Conservation (phyloP, 441 rosid genomes). For the Eugenia klotzschiana region DNA sequence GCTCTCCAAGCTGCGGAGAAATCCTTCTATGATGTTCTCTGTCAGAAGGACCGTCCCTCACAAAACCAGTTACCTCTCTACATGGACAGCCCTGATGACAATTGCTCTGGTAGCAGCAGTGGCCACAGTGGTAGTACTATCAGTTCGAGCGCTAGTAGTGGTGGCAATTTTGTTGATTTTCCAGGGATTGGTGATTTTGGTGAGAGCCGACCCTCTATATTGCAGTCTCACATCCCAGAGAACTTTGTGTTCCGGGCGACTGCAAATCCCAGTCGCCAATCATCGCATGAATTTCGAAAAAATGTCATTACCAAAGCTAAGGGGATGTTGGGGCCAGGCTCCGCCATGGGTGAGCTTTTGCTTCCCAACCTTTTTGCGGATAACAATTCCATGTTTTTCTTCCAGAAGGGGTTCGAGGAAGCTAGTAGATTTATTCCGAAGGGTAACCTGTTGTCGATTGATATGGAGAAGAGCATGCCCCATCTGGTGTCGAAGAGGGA, state of each 20-base stretch:
- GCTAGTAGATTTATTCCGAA: not conserved
- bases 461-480: not conserved
- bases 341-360: not conserved
- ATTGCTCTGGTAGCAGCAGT: not conserved
- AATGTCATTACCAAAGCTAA: not conserved
- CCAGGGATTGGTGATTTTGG: not conserved
- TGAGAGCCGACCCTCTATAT: not conserved
- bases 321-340: not conserved
- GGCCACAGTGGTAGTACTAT: not conserved
- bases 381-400: not conserved
- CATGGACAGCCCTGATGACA: not conserved
- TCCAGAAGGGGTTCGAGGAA: conserved; percentile 1
- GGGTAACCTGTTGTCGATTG: not conserved
- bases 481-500: not conserved
- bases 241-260: not conserved
- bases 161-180: not conserved
- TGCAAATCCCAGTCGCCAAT: not conserved
- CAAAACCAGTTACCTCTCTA: not conserved
- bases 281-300: not conserved
- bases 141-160: not conserved
- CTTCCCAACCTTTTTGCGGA: not conserved
- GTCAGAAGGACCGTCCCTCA: not conserved
- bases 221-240: not conserved
- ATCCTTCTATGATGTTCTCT: not conserved
- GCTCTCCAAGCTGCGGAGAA: conserved; percentile 1